Evolutionary conservation across 345 rosid genomes (phyloP).

Genomic region (Linum tenue): DNA sequence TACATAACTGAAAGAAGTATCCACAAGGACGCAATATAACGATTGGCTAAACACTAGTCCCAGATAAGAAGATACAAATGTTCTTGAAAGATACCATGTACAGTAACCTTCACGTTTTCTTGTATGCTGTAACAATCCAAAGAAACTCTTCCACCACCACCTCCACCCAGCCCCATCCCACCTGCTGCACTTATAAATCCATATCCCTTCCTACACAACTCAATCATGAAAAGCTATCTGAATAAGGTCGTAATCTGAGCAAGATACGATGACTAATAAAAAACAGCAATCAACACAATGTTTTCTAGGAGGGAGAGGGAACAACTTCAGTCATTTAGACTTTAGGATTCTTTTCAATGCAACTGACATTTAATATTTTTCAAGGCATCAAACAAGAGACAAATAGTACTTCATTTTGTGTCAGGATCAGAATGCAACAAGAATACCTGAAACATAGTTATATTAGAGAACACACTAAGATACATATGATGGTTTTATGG

Average conservation of each 20-base stretch:
- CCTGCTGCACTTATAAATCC: conserved; percentile 84
- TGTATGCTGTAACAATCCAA: conserved; percentile 94
- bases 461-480: no score
- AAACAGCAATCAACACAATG: no score
- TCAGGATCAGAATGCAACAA: no score
- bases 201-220: conserved; percentile 68
- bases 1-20: conserved; percentile 15
- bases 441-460: no score
- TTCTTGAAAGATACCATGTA: conserved; percentile 68
- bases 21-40: conserved; percentile 21
- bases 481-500: no score
- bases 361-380: no score
- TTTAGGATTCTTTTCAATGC: no score
- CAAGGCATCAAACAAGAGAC: no score
- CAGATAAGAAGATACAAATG: conserved; percentile 10
- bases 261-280: no score
- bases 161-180: conserved; percentile 93
- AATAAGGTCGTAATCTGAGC: neutral
- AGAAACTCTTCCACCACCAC: conserved; percentile 96
- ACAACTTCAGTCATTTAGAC: no score
- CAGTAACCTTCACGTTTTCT: conserved; percentile 73
- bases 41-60: conserved; percentile 18
- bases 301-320: no score
- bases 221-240: neutral
- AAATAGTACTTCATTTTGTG: no score